A percentile compares a stretch with the other conserved stretches of the same genome.
Conservation (phyloP, 75 land plant genomes). For the Larix kaempferi region DNA sequence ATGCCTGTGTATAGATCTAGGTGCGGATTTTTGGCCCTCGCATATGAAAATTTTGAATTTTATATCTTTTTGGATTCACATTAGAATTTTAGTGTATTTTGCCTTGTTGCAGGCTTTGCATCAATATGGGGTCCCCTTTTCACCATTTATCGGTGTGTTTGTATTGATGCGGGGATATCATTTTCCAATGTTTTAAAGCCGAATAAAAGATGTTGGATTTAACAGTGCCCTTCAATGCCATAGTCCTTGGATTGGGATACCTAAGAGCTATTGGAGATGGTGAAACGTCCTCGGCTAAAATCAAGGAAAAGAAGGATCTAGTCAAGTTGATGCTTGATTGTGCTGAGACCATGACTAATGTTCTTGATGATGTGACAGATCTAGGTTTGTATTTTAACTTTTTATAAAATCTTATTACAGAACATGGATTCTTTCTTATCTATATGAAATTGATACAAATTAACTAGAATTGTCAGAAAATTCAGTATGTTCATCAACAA, state of each 20-base stretch:
- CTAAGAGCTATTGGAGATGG: conserved; percentile 20
- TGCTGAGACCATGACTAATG: conserved; percentile 44
- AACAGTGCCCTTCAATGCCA: conserved; percentile 47
- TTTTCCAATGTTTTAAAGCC: background rate
- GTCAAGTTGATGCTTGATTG: conserved; percentile 50
- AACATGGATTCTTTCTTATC: background rate
- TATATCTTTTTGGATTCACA: background rate
- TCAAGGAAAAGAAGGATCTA: conserved; percentile 26
- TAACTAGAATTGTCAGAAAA: background rate
- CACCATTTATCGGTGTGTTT: background rate
- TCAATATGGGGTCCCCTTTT: background rate
- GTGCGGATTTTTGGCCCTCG: too few relatives aligned
- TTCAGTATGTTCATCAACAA: conserved; percentile 33
- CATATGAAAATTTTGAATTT: too few relatives aligned
- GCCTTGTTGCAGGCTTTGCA: background rate
- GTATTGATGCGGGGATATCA: background rate
- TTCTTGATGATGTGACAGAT: conserved; percentile 46
- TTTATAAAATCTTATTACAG: background rate
- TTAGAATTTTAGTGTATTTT: background rate
- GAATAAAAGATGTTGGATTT: background rate
- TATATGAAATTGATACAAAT: background rate
- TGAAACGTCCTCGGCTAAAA: conserved; percentile 7
- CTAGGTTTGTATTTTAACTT: conserved; percentile 24
- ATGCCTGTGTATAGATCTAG: too few relatives aligned
- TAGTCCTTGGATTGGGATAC: conserved; percentile 50